Conservation (phyloP, 2,329 filamentous ascomycete species). For the Peltaster fructicola region DNA sequence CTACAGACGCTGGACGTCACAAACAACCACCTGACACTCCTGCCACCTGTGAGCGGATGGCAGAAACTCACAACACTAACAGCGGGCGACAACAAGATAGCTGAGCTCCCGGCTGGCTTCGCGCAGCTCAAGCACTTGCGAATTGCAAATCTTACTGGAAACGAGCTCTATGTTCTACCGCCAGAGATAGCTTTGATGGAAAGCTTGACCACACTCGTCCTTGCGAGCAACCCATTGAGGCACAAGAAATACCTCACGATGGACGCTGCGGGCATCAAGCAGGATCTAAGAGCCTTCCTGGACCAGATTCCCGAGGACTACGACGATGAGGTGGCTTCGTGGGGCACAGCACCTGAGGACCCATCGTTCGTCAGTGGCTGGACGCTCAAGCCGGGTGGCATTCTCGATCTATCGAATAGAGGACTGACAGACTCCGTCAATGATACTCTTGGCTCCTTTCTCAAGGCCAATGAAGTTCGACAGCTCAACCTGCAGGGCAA, state of each 20-base stretch:
- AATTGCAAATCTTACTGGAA: slow-evolving; percentile 68
- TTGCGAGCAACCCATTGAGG: slow-evolving; percentile 77
- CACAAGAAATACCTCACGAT: slow-evolving; percentile 76
- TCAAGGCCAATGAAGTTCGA: slow-evolving; percentile 30
- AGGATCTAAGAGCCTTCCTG: slow-evolving; percentile 48
- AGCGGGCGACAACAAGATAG: slow-evolving; percentile 67
- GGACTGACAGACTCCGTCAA: slow-evolving; percentile 21
- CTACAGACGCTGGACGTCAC: slow-evolving; percentile 61
- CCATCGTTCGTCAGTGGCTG: slow-evolving; percentile 13
- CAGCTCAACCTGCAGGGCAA: slow-evolving; percentile 62
- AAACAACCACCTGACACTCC: slow-evolving; percentile 54
- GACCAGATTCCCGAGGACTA: slow-evolving; percentile 40
- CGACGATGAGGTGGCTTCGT: slow-evolving; percentile 16
- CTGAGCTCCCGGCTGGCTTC: slow-evolving; percentile 60
- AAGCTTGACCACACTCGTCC: slow-evolving; percentile 51
- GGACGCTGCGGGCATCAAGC: slow-evolving; percentile 64
- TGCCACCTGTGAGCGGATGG: slow-evolving; percentile 66
- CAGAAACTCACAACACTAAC: slow-evolving; percentile 52
- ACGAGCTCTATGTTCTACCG: slow-evolving; percentile 62
- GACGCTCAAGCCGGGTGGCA: slow-evolving; percentile 17
- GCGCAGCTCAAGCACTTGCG: slow-evolving; percentile 47
- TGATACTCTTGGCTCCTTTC: slow-evolving; percentile 25
- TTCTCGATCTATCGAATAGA: slow-evolving; percentile 24
- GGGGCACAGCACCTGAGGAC: slow-evolving; percentile 18
- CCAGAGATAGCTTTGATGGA: slow-evolving; percentile 67